Evolutionary conservation across 176 grass and related monocot species (phyloP).

Genomic region (Aegilops tauschii): DNA sequence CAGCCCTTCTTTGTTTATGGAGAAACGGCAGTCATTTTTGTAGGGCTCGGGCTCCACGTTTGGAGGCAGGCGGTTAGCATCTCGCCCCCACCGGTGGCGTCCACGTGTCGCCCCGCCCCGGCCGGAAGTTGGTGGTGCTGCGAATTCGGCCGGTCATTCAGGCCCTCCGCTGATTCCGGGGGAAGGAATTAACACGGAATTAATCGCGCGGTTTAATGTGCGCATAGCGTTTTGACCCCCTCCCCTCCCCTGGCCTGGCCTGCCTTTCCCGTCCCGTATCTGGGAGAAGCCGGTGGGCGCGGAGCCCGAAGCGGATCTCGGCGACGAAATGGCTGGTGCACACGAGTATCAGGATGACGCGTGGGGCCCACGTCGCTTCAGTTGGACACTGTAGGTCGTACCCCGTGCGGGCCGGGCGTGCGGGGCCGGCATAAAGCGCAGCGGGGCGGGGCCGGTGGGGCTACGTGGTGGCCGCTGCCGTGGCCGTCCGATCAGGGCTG

Average conservation of each 20-base stretch:
- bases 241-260: neutral
- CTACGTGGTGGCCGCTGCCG: neutral
- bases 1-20: neutral
- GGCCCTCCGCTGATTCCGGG: neutral
- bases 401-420: neutral
- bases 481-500: constrained; percentile 25
- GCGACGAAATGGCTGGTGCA: constrained; percentile 24
- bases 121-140: neutral
- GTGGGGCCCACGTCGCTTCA: neutral
- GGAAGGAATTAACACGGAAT: neutral
- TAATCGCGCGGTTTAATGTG: neutral
- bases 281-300: constrained; percentile 14
- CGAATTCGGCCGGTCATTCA: neutral
- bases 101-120: constrained; percentile 1
- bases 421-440: neutral
- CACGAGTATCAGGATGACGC: neutral
- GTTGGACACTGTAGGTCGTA: neutral
- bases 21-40: constrained; percentile 21
- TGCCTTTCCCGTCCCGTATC: constrained; percentile 9
- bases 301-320: constrained; percentile 38
- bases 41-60: constrained; percentile 14
- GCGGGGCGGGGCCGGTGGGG: neutral
- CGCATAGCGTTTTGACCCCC: neutral
- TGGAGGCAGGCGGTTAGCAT: constrained; percentile 25
- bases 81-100: neutral